Base-by-base conservation (phyloP, 2,329 filamentous ascomycete species). In the Cladosporium phlei region DNA sequence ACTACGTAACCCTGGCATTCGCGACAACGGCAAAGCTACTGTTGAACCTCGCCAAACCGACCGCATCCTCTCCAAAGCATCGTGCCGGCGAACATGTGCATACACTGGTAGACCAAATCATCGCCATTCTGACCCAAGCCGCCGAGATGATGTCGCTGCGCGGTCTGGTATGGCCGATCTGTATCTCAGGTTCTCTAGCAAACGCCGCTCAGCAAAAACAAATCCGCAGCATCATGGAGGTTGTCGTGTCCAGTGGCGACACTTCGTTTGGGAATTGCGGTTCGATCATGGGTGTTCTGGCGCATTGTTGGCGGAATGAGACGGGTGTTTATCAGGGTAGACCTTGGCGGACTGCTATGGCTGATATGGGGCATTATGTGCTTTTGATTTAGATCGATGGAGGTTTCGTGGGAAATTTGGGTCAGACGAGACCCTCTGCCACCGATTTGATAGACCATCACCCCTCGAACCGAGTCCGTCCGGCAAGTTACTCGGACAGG, bases 391-490 rank as follows among this genome's bases (percentile, higher is more conserved):
- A n/a, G n/a, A n/a, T n/a, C n/a, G n/a, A n/a, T n/a, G n/a, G n/a
- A n/a, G n/a, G n/a, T n/a, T n/a, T n/a, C n/a, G n/a, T n/a, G n/a
- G n/a, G n/a, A n/a, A n/a, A n/a, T n/a, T n/a, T n/a, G n/a, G n/a
- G n/a, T n/a, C 30, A 32, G 42, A n/a, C 20, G 28, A 22, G 24
- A 45, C 37, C 42, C 16, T 45, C 42, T 24, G 42, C 32, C 9
- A 37, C 29, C 32, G 28, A 27, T 45, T n/a, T n/a, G n/a, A n/a
- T n/a, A n/a, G n/a, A n/a, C n/a, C n/a, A n/a, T n/a, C n/a, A n/a
- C n/a, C n/a, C n/a, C n/a, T n/a, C n/a, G n/a, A n/a, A n/a, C n/a
- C n/a, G n/a, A n/a, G n/a, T n/a, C n/a, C n/a, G n/a, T n/a, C n/a
- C n/a, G n/a, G n/a, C n/a, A n/a, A n/a, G n/a, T n/a, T n/a, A n/a